Percentiles rank a stretch among this genome's conserved stretches.
phyloP scores from a whole-genome alignment of 495 filamentous ascomycete genomes.

The Chaetomidium leptoderma region DNA sequence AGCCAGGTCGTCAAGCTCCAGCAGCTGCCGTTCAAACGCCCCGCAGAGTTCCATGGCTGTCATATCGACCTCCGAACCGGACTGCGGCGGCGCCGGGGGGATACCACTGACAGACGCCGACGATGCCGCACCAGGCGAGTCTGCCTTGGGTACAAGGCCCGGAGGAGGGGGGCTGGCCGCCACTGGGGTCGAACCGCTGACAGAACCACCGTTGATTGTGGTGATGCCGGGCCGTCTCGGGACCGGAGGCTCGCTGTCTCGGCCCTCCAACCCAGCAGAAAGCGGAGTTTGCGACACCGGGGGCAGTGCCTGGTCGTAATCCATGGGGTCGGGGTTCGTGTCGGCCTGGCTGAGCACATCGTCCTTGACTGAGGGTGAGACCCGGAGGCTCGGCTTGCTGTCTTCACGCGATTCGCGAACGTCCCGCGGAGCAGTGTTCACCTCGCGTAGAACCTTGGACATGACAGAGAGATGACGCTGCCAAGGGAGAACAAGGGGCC shows the following conservation, averaged over 20 bases:
- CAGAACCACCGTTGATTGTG: slow-evolving; percentile 49
- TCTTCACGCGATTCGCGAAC: slow-evolving; percentile 26
- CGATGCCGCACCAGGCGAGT: slow-evolving; percentile 38
- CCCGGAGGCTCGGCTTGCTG: slow-evolving; percentile 23
- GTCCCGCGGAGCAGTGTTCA: slow-evolving; percentile 30
- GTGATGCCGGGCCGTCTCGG: slow-evolving; percentile 45
- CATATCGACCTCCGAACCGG: slow-evolving; percentile 40
- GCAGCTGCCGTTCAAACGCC: slow-evolving; percentile 48
- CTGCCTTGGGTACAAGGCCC: slow-evolving; percentile 29
- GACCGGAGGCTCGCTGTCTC: slow-evolving; percentile 42
- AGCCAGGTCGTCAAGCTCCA: slow-evolving; percentile 49
- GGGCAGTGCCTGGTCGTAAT: slow-evolving; percentile 39
- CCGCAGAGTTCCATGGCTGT: slow-evolving; percentile 46
- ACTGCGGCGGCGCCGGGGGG: slow-evolving; percentile 4
- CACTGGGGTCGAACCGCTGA: slow-evolving; percentile 38
- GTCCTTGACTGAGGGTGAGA: slow-evolving; percentile 43
- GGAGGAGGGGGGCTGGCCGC: slow-evolving; percentile 42
- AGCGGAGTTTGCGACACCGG: slow-evolving; percentile 26
- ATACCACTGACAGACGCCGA: slow-evolving; percentile 26
- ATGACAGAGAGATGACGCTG: slow-evolving; percentile 48
- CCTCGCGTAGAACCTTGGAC: slow-evolving; percentile 45
- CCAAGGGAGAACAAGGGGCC: slow-evolving; percentile 50
- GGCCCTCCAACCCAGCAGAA: slow-evolving; percentile 25
- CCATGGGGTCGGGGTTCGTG: slow-evolving; percentile 43
- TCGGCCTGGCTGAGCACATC: slow-evolving; percentile 43